Base-by-base conservation (phyloP, 768 basidiomycete genomes). In the Russula sp. region DNA sequence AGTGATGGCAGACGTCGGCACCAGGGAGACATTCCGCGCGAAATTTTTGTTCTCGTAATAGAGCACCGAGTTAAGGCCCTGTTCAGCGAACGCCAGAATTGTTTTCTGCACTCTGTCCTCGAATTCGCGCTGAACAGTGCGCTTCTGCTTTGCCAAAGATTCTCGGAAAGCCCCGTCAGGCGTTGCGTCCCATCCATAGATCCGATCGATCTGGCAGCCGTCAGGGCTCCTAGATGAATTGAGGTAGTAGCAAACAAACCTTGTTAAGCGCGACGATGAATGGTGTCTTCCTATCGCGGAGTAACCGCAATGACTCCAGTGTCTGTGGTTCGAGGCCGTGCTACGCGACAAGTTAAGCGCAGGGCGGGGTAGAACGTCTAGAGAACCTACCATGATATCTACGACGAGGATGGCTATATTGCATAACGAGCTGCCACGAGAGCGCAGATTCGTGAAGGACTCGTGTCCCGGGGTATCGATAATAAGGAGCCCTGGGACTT, bases 381-480 rank as follows among this genome's bases (percentile, higher is more conserved):
- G 14, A 49, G 62, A 34, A 69, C 81, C 38, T 70, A 90, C 90
- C 84, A 96, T 96, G 74, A 98, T 97, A 81, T 98, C 97, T 36
- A 99, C 96, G 64, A 99, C 97, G 56, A 99, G 85, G 72, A 99
- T 94, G 63, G 97, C 97, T 65, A 99, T 98, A 78, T 99, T 98
- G 77, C 96, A 98, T 26, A 99, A 82, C 8, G 94, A 97, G 67
- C 92, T 94, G 73, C 97, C 97, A 73, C 97, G 90, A 18, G 89
- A 87, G 54, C 97, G 92, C 73, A 98, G 76, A 75, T 98, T 98
- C 9, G 94, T 94, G 83, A 99, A 99, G 6, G 94, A 96, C 77
- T 98, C 97, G 85, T 99, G 97, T 61, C 97, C 97, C 61, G 97
- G 97, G 2, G 97, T 99, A 74, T 99, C 97, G 70, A 99, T 98